Base-by-base conservation (phyloP, 2,329 filamentous ascomycete genomes). In the Fusarium mangiferae region DNA sequence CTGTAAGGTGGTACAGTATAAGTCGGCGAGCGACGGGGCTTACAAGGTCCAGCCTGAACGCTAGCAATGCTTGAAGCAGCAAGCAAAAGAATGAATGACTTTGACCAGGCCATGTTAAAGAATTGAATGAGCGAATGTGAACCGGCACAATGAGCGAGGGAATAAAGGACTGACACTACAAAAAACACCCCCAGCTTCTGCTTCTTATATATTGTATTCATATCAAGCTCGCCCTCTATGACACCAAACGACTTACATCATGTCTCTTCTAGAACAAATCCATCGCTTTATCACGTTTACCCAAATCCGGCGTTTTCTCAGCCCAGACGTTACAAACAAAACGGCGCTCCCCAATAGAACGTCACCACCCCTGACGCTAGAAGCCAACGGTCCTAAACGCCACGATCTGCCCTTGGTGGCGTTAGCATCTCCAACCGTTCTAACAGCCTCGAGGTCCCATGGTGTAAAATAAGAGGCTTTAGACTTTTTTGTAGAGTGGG, bases 351-450 rank as follows among this genome's bases (percentile, higher is more conserved):
- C 65, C 41, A 57, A 63, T 55, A 36, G 14, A 58, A 45, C 28
- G 55, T 46, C 64, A 72, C 30, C 33, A 13, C 61, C 67, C 71
- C 71, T 74, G 71, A 62, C 62, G 26, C 71, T 61, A 72, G 59
- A 61, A 70, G n/a, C 39, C 42, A 35, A 72, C 54, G 54, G 58
- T 48, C 46, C 46, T 52, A 68, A 56, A 65, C 71, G 71, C 71
- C 71, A 74, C 67, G 57, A 72, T 74, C 62, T 59, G 18, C 35
- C 26, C 26, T 41, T 66, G 20, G 72, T 74, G 71, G 71, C 71
- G 71, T 72, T 36, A 74, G 45, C 38, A 26, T 30, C 62, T 44
- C 51, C 24, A 74, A 58, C 67, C 52, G 55, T 72, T 64, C 38
- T 24, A 56, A 33, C 54, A 49, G 33, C n/a, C n/a, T 35, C 36